These are phyloP conservation scores for Penicillium ochrochloron DNA, from an alignment of 495 filamentous ascomycete species.

Conservation along the genomic window DNA sequence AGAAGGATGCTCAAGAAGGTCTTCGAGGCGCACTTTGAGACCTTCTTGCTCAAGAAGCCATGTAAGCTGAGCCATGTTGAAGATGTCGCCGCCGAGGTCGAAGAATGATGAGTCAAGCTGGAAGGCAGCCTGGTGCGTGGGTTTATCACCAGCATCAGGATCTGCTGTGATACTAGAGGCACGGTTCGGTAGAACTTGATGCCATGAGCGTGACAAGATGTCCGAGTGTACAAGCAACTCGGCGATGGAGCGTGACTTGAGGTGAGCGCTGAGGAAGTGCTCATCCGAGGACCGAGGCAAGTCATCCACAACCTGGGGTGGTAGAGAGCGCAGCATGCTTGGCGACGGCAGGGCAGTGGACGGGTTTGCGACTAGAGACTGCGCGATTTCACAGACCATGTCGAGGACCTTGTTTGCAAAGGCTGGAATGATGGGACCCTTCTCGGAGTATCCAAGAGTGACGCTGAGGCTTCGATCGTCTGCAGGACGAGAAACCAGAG, in stretches of 20 bases:
- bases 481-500: conserved; percentile 51
- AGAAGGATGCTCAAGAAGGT: conserved; percentile 53
- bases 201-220: conserved; percentile 54
- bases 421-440: conserved; percentile 44
- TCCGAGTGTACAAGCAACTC: conserved; percentile 54
- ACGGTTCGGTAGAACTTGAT: conserved; percentile 49
- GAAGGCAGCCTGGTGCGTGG: conserved; percentile 31
- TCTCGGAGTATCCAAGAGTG: conserved; percentile 50
- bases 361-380: conserved; percentile 51
- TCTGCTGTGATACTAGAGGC: conserved; percentile 9
- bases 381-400: conserved; percentile 53
- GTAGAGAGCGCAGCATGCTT: conserved; percentile 42
- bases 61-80: conserved; percentile 54
- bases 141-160: conserved; percentile 18
- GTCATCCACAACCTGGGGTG: conserved; percentile 36
- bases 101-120: conserved; percentile 57
- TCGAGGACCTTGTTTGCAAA: conserved; percentile 53
- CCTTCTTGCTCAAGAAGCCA: conserved; percentile 55
- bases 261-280: conserved; percentile 40
- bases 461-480: conserved; percentile 47
- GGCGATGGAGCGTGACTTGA: conserved; percentile 48
- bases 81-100: conserved; percentile 57
- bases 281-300: conserved; percentile 33
- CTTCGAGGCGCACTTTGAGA: conserved; percentile 54
- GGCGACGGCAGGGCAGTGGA: conserved; percentile 48